Base-by-base conservation (phyloP, 2,329 filamentous ascomycete genomes). In the Balansia obtecta region DNA sequence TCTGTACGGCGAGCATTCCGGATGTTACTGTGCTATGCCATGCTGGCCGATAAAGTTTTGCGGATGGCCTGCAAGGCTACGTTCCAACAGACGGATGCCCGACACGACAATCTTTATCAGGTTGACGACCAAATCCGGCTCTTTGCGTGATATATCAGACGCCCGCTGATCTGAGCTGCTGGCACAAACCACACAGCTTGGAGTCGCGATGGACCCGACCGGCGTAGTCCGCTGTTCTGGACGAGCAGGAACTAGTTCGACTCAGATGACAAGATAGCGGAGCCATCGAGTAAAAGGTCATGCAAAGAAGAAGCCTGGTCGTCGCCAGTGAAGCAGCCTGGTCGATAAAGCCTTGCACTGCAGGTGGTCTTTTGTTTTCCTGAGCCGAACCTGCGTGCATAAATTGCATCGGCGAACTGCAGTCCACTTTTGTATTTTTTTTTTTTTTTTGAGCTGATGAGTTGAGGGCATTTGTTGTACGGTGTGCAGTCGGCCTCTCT, bases 1-100 rank as follows among this genome's bases (percentile, higher is more conserved):
- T 58, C 57, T 51, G 20, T 43, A 55, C 57, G 59, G 59, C 58
- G 57, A 60, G 55, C 50, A 55, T 60, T 58, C 59, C 59, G 58
- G 54, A 61, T 60, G 57, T 54, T 57, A 60, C 59, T 52, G 13
- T 15, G 33, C 11, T 41, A 44, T 39, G 48, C 34, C 33, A 32
- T n/a, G n/a, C n/a, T n/a, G n/a, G n/a, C 54, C 56, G 56, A 59
- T 59, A 56, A 54, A 57, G 57, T 60, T 58, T 58, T 41, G 41
- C 48, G 40, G 33, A 46, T 20, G 50, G 48, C 48, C 48, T 53
- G 51, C 51, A 52, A 53, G 54, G 53, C 54, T 53, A 47, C 49
- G 51, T 45, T n/a, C 18, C 44, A 49, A 48, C 48, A 40, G 47
- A 44, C 30, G 32, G n/a, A 39, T 44, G 9, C 47, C 30, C n/a